These are phyloP conservation scores for Kazachstania viticola DNA, from an alignment of 805 yeast species.

Conservation along the genomic window DNA sequence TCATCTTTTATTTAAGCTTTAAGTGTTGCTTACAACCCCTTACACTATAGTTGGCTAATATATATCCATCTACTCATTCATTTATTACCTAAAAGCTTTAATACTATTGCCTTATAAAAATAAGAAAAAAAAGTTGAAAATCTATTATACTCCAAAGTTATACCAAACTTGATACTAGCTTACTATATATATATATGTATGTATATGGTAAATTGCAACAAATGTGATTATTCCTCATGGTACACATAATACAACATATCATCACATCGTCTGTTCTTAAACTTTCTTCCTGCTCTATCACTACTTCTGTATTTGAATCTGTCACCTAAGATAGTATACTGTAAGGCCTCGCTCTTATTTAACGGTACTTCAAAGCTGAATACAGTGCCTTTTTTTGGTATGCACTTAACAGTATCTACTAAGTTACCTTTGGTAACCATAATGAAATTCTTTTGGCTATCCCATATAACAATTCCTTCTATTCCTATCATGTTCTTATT, in stretches of 20 bases:
- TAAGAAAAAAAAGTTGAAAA: too few species aligned
- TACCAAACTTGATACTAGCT: neutral
- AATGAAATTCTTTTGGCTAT: slow-evolving; percentile 61
- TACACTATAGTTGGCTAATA: too few species aligned
- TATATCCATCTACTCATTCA: too few species aligned
- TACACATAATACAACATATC: slow-evolving; percentile 32
- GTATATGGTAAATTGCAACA: too few species aligned
- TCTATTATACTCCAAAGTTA: neutral
- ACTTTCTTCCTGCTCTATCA: slow-evolving; percentile 76
- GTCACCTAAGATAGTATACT: slow-evolving; percentile 66
- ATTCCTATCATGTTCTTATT: slow-evolving; percentile 49
- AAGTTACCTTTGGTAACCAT: slow-evolving; percentile 31
- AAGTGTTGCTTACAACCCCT: too few species aligned
- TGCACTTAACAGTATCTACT: slow-evolving; percentile 54
- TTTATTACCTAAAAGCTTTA: too few species aligned
- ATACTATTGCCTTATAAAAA: too few species aligned
- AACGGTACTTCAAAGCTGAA: slow-evolving; percentile 43
- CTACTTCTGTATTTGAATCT: slow-evolving; percentile 63
- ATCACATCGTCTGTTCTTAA: slow-evolving; percentile 67
- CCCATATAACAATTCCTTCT: slow-evolving; percentile 75
- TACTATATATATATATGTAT: neutral
- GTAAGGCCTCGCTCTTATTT: slow-evolving; percentile 31
- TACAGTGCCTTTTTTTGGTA: slow-evolving; percentile 57
- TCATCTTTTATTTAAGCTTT: too few species aligned
- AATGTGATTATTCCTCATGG: too few species aligned